phyloP scores from a whole-genome alignment of 805 yeast genomes.

The Metschnikowia proteae region DNA sequence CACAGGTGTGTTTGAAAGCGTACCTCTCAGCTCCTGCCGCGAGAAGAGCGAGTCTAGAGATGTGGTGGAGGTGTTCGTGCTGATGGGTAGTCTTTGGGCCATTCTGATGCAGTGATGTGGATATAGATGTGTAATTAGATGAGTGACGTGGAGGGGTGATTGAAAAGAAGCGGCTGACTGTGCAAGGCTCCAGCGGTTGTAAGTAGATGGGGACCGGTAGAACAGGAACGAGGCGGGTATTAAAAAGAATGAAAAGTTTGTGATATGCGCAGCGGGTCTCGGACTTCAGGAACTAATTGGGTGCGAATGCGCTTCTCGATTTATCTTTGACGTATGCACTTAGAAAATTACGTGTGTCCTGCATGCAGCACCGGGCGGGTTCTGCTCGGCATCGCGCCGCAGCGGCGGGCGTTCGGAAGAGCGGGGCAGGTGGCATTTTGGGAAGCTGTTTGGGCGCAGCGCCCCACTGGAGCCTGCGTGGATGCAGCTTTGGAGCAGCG shows the following conservation, averaged over 20 bases:
- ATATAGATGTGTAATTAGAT: not conserved
- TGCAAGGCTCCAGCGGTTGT: no score
- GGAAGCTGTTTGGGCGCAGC: not conserved
- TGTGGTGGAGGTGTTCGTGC: constrained; percentile 19
- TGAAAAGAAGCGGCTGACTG: no score
- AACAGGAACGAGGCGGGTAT: not conserved
- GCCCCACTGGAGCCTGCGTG: no score
- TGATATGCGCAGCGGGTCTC: constrained; percentile 1
- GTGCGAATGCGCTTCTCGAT: constrained; percentile 4
- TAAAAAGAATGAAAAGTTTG: not conserved
- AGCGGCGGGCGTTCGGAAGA: not conserved
- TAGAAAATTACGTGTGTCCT: constrained; percentile 3
- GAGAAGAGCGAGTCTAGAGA: constrained; percentile 31
- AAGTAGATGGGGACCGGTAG: not conserved
- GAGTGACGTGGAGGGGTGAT: not conserved
- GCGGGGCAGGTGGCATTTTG: no score
- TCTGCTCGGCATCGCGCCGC: not conserved
- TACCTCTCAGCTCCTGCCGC: constrained; percentile 11
- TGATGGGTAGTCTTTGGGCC: constrained; percentile 10
- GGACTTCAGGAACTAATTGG: constrained; percentile 4
- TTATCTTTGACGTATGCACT: constrained; percentile 4
- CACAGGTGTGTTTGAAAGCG: constrained; percentile 19
- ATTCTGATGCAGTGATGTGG: not conserved
- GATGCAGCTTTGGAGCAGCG: no score
- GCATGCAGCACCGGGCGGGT: not conserved